Conservation (phyloP, 208 protist genomes). For the Trypanosoma boissoni region DNA sequence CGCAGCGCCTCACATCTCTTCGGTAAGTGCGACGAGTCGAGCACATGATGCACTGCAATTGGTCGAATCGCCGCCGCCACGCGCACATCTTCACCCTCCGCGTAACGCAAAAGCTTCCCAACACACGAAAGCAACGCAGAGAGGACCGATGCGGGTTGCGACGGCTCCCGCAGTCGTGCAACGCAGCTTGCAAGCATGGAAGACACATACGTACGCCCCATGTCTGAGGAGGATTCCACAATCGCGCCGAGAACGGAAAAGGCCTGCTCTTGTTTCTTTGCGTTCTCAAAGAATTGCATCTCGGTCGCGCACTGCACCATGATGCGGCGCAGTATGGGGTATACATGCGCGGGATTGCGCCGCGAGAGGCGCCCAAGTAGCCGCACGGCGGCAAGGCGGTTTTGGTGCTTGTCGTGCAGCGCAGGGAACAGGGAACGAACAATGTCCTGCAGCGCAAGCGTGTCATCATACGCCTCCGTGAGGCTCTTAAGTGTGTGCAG, state of each 20-base stretch:
- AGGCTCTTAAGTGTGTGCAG: slow-evolving; percentile 81
- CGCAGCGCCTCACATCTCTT: slow-evolving; percentile 88
- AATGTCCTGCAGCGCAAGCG: slow-evolving; percentile 75
- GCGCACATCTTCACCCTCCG: slow-evolving; percentile 70
- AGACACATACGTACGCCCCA: slow-evolving; percentile 80
- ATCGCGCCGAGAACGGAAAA: slow-evolving; percentile 72
- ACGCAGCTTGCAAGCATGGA: slow-evolving; percentile 75
- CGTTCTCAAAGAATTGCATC: slow-evolving; percentile 71
- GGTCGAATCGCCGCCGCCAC: slow-evolving; percentile 60
- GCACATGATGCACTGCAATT: slow-evolving; percentile 73
- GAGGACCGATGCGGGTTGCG: slow-evolving; percentile 48
- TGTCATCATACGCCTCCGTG: slow-evolving; percentile 67
- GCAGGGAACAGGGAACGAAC: slow-evolving; percentile 69
- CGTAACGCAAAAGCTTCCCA: slow-evolving; percentile 80
- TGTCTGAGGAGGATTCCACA: slow-evolving; percentile 74
- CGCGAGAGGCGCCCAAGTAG: slow-evolving; percentile 81
- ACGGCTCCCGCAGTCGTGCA: slow-evolving; percentile 45
- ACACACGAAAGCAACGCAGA: slow-evolving; percentile 78
- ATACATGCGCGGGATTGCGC: slow-evolving; percentile 74
- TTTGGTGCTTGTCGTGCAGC: slow-evolving; percentile 86
- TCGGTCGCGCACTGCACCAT: slow-evolving; percentile 85
- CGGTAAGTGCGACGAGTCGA: slow-evolving; percentile 74
- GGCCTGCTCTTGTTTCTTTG: slow-evolving; percentile 81
- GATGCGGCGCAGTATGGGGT: slow-evolving; percentile 76
- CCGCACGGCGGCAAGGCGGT: slow-evolving; percentile 69